Percentiles rank a stretch among this genome's conserved stretches.
Evolutionary conservation across 129 eudicot genomes (phyloP).

Genomic region (Artemisia argyi): DNA sequence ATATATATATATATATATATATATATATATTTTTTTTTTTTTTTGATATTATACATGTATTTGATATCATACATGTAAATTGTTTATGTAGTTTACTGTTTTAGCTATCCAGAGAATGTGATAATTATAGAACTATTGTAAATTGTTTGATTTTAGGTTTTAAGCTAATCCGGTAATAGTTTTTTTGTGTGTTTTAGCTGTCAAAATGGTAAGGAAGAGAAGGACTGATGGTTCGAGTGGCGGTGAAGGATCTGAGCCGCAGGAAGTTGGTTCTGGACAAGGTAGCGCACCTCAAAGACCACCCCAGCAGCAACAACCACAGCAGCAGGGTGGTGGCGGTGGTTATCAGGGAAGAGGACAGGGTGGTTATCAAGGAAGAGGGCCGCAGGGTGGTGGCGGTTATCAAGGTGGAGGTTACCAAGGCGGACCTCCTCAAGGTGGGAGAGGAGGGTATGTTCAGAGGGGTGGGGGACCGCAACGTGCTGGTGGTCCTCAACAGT

Average conservation of each 20-base stretch:
- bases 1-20: too few relatives aligned
- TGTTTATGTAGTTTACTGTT: too few relatives aligned
- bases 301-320: conserved; percentile 52
- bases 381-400: conserved; percentile 28
- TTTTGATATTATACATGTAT: too few relatives aligned
- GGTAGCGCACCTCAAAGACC: conserved; percentile 57
- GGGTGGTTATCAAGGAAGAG: conserved; percentile 29
- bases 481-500: conserved; percentile 59
- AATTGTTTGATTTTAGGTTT: background rate
- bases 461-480: conserved; percentile 49
- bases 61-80: too few relatives aligned
- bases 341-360: conserved; percentile 35
- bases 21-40: too few relatives aligned
- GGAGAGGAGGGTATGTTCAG: conserved; percentile 72
- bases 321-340: conserved; percentile 27
- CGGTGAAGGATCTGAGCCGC: conserved; percentile 59
- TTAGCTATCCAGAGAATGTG: too few relatives aligned
- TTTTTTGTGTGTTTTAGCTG: conserved; percentile 31
- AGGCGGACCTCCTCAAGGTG: conserved; percentile 51
- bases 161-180: background rate
- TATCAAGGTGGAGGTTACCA: conserved; percentile 30
- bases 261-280: conserved; percentile 52
- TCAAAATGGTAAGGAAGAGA: conserved; percentile 79
- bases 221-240: conserved; percentile 58
- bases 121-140: too few relatives aligned